Evolutionary conservation across 345 rosid species (phyloP).

Genomic region (Dipteronia sinensis): DNA sequence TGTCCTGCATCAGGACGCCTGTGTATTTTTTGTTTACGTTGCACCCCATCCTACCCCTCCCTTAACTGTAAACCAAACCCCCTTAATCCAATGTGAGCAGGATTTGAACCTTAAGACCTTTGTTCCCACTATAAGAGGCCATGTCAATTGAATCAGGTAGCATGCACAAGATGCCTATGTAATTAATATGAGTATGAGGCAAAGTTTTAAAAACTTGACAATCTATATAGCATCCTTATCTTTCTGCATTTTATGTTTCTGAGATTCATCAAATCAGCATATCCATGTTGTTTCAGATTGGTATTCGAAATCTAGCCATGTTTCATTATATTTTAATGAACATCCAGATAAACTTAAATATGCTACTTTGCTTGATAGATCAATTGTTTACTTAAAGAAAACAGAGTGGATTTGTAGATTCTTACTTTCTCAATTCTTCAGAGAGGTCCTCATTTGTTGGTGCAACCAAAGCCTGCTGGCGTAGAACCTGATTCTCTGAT

Average conservation of each 20-base stretch:
- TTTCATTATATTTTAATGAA: neutral
- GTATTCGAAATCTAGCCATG: neutral
- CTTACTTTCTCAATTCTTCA: slow-evolving; percentile 47
- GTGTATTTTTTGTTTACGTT: neutral
- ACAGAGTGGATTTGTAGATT: neutral
- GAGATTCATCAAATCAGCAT: neutral
- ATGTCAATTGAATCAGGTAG: neutral
- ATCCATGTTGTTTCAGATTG: neutral
- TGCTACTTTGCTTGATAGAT: neutral
- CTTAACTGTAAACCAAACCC: neutral
- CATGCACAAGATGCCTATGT: neutral
- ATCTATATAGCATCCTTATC: neutral
- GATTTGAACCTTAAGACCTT: neutral
- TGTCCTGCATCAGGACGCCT: neutral
- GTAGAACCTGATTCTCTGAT: slow-evolving; percentile 71
- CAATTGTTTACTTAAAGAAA: neutral
- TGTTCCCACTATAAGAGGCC: neutral
- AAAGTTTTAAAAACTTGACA: neutral
- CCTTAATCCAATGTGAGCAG: neutral
- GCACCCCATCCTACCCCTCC: neutral
- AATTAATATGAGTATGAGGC: neutral
- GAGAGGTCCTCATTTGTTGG: slow-evolving; percentile 43
- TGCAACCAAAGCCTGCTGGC: slow-evolving; percentile 60
- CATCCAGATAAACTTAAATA: neutral
- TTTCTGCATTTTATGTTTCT: neutral